Evolutionary conservation across 75 land plant genomes (phyloP).

Genomic region (Gnetum montanum): DNA sequence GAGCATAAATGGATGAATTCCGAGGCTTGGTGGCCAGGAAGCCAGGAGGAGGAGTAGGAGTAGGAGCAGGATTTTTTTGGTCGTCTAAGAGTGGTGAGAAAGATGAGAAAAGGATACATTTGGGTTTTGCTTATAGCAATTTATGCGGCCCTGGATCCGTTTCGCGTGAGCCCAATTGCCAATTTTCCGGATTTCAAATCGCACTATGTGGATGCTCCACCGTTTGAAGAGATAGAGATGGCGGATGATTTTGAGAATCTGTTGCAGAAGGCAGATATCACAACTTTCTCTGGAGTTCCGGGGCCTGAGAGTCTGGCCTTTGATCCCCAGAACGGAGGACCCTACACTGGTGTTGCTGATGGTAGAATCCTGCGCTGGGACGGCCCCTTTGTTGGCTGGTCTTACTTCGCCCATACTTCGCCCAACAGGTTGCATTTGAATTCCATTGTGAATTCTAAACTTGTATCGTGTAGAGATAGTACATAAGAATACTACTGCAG

Average conservation of each 20-base stretch:
- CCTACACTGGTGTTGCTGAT: constrained; percentile 69
- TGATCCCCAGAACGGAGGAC: constrained; percentile 52
- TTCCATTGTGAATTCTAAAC: no score
- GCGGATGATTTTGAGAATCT: constrained; percentile 9
- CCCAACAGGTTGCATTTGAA: constrained; percentile 46
- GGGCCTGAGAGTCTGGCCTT: constrained; percentile 78
- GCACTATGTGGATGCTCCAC: constrained; percentile 6
- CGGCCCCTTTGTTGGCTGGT: constrained; percentile 28
- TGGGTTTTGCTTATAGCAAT: constrained; percentile 1
- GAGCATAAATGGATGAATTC: no score
- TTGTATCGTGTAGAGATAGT: no score
- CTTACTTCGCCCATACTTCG: constrained; percentile 42
- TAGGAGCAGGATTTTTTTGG: no score
- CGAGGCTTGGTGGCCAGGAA: no score
- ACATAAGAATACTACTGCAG: no score
- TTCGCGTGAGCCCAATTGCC: constrained; percentile 11
- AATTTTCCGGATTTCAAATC: constrained; percentile 16
- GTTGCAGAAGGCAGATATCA: constrained; percentile 21
- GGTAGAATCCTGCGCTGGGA: constrained; percentile 65
- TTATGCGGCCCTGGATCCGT: constrained; percentile 28
- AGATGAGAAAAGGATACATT: background rate
- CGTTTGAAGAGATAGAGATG: background rate
- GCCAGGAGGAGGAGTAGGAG: no score
- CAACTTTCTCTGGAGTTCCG: constrained; percentile 6
- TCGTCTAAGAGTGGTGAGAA: no score